These are phyloP conservation scores for Phytophthora hybrid DNA, from an alignment of 352 stramenopile species.

Conservation along the genomic window DNA sequence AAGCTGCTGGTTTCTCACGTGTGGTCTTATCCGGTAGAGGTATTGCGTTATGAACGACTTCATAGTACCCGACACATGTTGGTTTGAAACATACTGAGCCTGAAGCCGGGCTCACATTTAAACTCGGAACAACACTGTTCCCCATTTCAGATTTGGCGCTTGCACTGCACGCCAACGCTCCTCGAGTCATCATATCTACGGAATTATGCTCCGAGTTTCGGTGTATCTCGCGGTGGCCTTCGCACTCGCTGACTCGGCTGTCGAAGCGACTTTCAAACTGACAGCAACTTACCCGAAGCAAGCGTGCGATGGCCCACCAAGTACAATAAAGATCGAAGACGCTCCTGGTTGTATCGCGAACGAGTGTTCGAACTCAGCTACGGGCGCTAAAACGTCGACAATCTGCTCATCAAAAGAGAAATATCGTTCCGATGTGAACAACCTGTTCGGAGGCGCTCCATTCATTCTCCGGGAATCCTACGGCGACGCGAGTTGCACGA, in stretches of 20 bases:
- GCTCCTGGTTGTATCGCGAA: neutral
- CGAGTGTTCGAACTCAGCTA: neutral
- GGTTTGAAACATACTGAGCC: neutral
- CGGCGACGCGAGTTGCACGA: neutral
- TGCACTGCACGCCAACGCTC: neutral
- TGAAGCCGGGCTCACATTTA: neutral
- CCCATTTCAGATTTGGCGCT: neutral
- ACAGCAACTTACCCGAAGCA: neutral
- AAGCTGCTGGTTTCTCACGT: neutral
- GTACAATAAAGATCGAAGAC: neutral
- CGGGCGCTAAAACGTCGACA: neutral
- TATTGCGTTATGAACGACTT: neutral
- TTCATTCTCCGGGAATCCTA: neutral
- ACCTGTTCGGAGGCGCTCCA: neutral
- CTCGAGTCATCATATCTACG: neutral
- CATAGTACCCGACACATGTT: neutral
- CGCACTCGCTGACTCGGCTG: neutral
- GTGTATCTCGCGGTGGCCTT: neutral
- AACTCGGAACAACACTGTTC: neutral
- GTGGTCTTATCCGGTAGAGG: conserved; percentile 2
- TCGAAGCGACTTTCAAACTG: neutral
- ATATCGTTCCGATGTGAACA: neutral
- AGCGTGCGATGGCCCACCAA: neutral
- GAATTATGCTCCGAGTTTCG: neutral
- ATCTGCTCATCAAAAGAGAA: neutral